Conservation (phyloP, 306 rosid genomes). For the Trichosanthes cucumerina region DNA sequence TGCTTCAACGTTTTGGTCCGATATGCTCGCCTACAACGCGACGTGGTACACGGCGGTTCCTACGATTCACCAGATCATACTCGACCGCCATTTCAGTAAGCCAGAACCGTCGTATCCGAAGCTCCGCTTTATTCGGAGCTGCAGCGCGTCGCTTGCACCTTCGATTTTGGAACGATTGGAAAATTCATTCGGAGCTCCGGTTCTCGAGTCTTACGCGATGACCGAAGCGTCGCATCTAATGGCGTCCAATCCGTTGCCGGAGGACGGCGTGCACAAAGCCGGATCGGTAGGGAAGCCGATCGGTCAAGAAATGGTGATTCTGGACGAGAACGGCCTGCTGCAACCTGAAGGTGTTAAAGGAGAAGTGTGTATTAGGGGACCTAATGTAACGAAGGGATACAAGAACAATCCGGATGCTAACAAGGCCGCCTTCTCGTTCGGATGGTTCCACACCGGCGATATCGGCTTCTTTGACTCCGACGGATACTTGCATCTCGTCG, state of each 20-base stretch:
- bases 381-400: slow-evolving; percentile 75
- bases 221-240: slow-evolving; percentile 80
- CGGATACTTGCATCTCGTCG: slow-evolving; percentile 84
- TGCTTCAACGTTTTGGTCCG: slow-evolving; percentile 73
- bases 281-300: slow-evolving; percentile 85
- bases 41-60: slow-evolving; percentile 97
- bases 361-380: slow-evolving; percentile 75
- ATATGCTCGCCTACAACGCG: slow-evolving; percentile 49
- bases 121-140: slow-evolving; percentile 77
- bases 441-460: slow-evolving; percentile 92
- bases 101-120: slow-evolving; percentile 60
- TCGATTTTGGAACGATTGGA: slow-evolving; percentile 47
- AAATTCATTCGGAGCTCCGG: slow-evolving; percentile 67
- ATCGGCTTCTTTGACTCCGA: slow-evolving; percentile 67
- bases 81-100: slow-evolving; percentile 56
- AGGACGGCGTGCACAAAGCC: slow-evolving; percentile 61
- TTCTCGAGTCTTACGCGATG: slow-evolving; percentile 91
- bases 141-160: slow-evolving; percentile 90
- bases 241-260: slow-evolving; percentile 75
- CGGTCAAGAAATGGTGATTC: slow-evolving; percentile 65
- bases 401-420: slow-evolving; percentile 66
- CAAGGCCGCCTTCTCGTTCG: slow-evolving; percentile 46
- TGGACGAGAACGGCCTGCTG: slow-evolving; percentile 42
- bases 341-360: slow-evolving; percentile 24
- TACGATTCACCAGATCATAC: slow-evolving; percentile 85